Conservation (phyloP, 83 land plant genomes). For the Picea engelmannii region DNA sequence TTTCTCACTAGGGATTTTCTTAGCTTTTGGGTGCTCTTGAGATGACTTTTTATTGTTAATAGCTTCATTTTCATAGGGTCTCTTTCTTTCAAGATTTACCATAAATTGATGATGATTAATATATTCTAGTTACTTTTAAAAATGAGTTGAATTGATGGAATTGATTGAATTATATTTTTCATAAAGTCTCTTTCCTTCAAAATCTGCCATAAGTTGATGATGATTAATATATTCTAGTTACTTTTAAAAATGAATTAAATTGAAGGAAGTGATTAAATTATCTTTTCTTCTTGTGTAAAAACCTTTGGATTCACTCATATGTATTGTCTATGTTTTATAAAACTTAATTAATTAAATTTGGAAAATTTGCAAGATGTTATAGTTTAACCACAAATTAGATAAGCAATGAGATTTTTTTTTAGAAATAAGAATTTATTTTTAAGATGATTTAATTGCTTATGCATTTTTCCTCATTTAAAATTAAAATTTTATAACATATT, state of each 20-base stretch:
- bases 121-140: neutral
- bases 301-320: constrained; percentile 80
- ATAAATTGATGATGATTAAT: neutral
- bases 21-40: constrained; percentile 66
- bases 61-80: constrained; percentile 90
- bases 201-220: constrained; percentile 37
- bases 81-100: constrained; percentile 81
- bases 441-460: no score
- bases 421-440: no score
- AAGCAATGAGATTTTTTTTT: no score
- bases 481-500: no score
- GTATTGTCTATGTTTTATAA: constrained; percentile 62
- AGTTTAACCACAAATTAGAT: no score
- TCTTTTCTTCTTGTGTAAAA: constrained; percentile 85
- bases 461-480: no score
- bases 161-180: constrained; percentile 55
- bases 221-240: neutral
- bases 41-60: constrained; percentile 75
- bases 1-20: constrained; percentile 68
- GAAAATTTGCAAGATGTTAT: no score
- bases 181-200: constrained; percentile 45
- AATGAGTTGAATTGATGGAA: neutral
- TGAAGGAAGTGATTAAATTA: constrained; percentile 12
- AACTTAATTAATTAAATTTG: no score
- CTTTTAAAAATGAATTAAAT: neutral